Evolutionary conservation across 495 filamentous ascomycete species (phyloP).

Genomic region (Pyrenula aspistea): DNA sequence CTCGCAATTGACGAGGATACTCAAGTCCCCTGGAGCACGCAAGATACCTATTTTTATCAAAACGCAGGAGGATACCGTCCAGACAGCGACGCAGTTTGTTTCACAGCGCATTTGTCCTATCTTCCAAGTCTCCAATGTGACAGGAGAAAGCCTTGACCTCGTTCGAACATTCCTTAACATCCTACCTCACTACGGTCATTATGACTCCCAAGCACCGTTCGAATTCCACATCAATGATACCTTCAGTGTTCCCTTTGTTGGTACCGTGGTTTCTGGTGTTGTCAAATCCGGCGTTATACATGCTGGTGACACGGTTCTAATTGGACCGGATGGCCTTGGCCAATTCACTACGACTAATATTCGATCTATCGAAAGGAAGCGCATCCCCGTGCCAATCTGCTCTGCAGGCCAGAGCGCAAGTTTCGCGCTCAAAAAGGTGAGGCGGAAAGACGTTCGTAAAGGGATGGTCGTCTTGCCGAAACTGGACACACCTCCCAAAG

Average conservation of each 20-base stretch:
- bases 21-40: slow-evolving; percentile 84
- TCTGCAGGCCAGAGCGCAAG: slow-evolving; percentile 87
- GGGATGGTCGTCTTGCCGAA: slow-evolving; percentile 96
- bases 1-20: slow-evolving; percentile 77
- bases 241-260: slow-evolving; percentile 96
- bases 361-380: slow-evolving; percentile 88
- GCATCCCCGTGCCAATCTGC: slow-evolving; percentile 78
- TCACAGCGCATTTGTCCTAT: slow-evolving; percentile 91
- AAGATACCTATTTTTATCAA: slow-evolving; percentile 99
- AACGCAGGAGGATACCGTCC: slow-evolving; percentile 78
- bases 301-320: slow-evolving; percentile 75
- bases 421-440: slow-evolving; percentile 76
- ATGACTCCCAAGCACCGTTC: slow-evolving; percentile 76
- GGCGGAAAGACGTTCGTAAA: slow-evolving; percentile 90
- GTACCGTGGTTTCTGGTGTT: slow-evolving; percentile 90
- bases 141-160: slow-evolving; percentile 67
- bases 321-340: slow-evolving; percentile 85
- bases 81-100: slow-evolving; percentile 93
- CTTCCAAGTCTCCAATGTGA: slow-evolving; percentile 97
- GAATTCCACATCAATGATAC: slow-evolving; percentile 97
- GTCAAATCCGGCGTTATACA: slow-evolving; percentile 79
- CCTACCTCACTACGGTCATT: slow-evolving; percentile 87
- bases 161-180: slow-evolving; percentile 92
- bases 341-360: slow-evolving; percentile 86
- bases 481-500: slow-evolving; percentile 62